Base-by-base conservation (phyloP, 2,329 filamentous ascomycete genomes). In the Hypoxylon sp. region DNA sequence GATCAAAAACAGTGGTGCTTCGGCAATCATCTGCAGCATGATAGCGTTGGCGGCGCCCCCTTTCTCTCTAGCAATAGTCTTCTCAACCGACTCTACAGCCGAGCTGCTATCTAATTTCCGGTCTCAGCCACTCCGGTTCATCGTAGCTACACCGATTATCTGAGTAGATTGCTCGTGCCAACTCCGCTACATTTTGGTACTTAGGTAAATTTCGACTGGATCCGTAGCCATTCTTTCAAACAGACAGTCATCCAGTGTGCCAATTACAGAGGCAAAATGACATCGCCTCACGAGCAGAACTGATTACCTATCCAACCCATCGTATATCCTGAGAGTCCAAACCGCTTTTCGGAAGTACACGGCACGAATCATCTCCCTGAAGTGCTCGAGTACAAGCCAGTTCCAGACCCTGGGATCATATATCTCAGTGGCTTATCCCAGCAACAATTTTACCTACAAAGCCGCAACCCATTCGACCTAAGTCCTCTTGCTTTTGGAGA, bases 401-500 rank as follows among this genome's bases (percentile, higher is more conserved):
- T 19, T 9, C n/a, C 34, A 48, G 29, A 14, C 8, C 5, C 6
- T 2, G 39, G 12, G 19, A 6, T 6, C 12, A 6, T 14, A 5
- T 12, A 43, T 14, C 29, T n/a, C 19, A 19, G 23, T 29, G 12
- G 11, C 16, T 5, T 27, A 19, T 14, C 50, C 12, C 19, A 39
- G 23, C 32, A 23, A 37, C 5, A n/a, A 4, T 7, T 27, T 27
- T 11, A 9, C 9, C 6, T 19, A 39, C 19, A 19, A 5, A 5
- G 29, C 16, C 39, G 39, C 6, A 61, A 53, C 29, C 57, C 57
- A 9, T 61, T 54, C 14, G 21, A 30, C 9, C 41, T 61, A 9
- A 41, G 39, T 21, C 41, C 30, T 12, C 19, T 61, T 25, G 37
- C 48, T 41, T 61, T 54, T 48, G 47, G 48, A 11, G 21, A 19